A percentile compares a stretch with the other conserved stretches of the same genome.
Evolutionary conservation across 306 rosid species (phyloP).

Genomic region (Vicia faba): DNA sequence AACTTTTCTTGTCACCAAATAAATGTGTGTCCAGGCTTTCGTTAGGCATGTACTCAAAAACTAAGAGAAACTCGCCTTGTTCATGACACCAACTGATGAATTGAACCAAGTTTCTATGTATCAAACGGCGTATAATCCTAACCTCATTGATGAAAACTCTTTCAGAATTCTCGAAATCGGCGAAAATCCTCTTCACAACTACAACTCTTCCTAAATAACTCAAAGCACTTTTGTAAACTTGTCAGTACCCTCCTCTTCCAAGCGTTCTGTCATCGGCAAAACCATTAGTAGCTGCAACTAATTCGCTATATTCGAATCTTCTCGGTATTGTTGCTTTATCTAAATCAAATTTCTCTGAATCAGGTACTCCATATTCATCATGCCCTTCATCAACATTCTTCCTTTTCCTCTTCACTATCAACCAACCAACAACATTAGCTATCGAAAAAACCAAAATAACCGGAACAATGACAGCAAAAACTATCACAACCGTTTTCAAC

Average conservation of each 20-base stretch:
- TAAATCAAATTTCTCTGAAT: slow-evolving; percentile 31
- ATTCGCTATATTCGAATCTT: slow-evolving; percentile 48
- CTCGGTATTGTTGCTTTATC: slow-evolving; percentile 51
- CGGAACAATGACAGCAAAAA: slow-evolving; percentile 10
- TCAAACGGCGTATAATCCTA: slow-evolving; percentile 56
- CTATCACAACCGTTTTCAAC: neutral
- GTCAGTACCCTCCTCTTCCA: slow-evolving; percentile 63
- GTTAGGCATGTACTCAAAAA: slow-evolving; percentile 59
- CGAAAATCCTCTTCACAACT: slow-evolving; percentile 58
- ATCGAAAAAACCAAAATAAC: slow-evolving; percentile 1
- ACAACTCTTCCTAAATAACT: slow-evolving; percentile 37
- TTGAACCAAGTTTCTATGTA: slow-evolving; percentile 57
- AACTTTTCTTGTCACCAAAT: slow-evolving; percentile 40
- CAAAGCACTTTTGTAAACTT: slow-evolving; percentile 53
- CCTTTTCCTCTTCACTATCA: slow-evolving; percentile 27
- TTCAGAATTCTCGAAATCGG: slow-evolving; percentile 44
- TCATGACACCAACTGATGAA: slow-evolving; percentile 68
- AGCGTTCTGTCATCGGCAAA: slow-evolving; percentile 47
- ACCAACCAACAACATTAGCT: neutral
- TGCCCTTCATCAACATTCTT: neutral
- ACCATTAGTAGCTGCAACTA: slow-evolving; percentile 47
- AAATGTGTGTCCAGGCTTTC: slow-evolving; percentile 59
- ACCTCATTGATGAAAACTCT: slow-evolving; percentile 51
- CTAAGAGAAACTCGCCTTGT: slow-evolving; percentile 45
- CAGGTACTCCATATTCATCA: neutral